A percentile compares a stretch with the other conserved stretches of the same genome.
These are phyloP conservation scores for Aphanocladium album DNA, from an alignment of 2,329 filamentous ascomycete species.

Conservation along the genomic window DNA sequence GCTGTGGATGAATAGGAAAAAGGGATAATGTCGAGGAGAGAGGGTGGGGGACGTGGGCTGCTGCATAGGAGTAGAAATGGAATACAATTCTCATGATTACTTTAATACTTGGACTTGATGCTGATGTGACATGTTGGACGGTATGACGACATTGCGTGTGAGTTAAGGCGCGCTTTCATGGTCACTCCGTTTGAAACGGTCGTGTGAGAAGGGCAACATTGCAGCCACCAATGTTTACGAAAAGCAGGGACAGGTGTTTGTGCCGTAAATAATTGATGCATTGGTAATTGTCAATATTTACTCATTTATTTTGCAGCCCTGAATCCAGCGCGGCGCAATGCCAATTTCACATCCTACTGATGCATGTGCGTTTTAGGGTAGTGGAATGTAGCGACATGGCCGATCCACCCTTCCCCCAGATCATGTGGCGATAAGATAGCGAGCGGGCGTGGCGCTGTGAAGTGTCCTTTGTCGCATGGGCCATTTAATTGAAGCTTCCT, in stretches of 20 bases:
- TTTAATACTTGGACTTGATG: neutral
- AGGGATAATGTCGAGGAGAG: constrained; percentile 1
- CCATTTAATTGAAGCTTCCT: neutral
- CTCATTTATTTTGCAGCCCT: neutral
- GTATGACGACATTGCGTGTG: neutral
- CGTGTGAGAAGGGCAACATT: neutral
- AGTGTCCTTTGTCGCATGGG: constrained; percentile 8
- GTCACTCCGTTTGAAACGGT: neutral
- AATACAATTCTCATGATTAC: constrained; percentile 10
- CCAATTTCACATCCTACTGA: neutral
- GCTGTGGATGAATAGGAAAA: neutral
- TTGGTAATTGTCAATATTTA: neutral
- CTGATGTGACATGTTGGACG: neutral
- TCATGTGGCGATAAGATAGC: constrained; percentile 14
- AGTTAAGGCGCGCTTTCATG: neutral
- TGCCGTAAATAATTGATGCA: no score
- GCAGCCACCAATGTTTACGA: no score
- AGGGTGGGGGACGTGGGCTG: neutral
- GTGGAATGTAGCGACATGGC: neutral
- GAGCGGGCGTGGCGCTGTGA: neutral
- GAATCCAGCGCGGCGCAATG: neutral
- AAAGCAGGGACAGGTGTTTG: no score
- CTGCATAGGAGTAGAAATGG: constrained; percentile 13
- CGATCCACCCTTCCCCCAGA: neutral
- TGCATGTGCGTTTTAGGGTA: neutral